These are phyloP conservation scores for Saccharomycopsis lassenensis DNA, from an alignment of 805 yeast species.

Conservation along the genomic window DNA sequence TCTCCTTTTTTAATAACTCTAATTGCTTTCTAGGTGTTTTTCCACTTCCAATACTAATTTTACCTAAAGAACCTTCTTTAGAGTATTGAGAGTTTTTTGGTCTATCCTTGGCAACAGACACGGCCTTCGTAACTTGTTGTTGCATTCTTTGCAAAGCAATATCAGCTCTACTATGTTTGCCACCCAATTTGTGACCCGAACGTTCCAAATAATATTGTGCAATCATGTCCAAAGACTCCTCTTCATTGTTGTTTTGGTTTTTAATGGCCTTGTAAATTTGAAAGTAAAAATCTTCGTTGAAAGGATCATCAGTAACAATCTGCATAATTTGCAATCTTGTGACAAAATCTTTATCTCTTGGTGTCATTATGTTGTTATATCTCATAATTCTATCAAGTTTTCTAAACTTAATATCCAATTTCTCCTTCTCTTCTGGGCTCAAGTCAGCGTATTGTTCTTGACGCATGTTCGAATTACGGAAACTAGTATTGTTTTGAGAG, in stretches of 20 bases:
- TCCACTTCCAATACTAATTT: conserved; percentile 65
- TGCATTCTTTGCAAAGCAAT: conserved; percentile 95
- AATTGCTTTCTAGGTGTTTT: conserved; percentile 84
- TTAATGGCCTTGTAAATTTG: conserved; percentile 80
- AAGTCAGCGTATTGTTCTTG: conserved; percentile 21
- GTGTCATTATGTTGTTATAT: conserved; percentile 92
- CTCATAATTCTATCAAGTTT: conserved; percentile 66
- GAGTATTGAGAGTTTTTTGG: conserved; percentile 55
- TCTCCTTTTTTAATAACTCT: conserved; percentile 46
- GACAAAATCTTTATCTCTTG: conserved; percentile 91
- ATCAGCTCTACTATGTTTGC: conserved; percentile 73
- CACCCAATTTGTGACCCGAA: conserved; percentile 84
- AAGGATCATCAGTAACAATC: conserved; percentile 94
- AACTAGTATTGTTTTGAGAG: conserved; percentile 13
- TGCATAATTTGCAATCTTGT: conserved; percentile 91
- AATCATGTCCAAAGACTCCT: conserved; percentile 60
- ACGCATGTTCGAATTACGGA: conserved; percentile 29
- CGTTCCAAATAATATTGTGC: conserved; percentile 88
- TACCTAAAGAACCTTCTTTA: conserved; percentile 75
- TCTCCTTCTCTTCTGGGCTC: conserved; percentile 64
- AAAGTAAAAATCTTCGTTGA: conserved; percentile 90
- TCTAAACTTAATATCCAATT: conserved; percentile 55
- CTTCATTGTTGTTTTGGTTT: conserved; percentile 37
- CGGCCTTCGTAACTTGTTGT: conserved; percentile 94
- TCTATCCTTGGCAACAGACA: conserved; percentile 85